A percentile compares a stretch with the other conserved stretches of the same genome.
Evolutionary conservation across 1,139 yeast species (phyloP).

Genomic region (Geotrichum europaeum): DNA sequence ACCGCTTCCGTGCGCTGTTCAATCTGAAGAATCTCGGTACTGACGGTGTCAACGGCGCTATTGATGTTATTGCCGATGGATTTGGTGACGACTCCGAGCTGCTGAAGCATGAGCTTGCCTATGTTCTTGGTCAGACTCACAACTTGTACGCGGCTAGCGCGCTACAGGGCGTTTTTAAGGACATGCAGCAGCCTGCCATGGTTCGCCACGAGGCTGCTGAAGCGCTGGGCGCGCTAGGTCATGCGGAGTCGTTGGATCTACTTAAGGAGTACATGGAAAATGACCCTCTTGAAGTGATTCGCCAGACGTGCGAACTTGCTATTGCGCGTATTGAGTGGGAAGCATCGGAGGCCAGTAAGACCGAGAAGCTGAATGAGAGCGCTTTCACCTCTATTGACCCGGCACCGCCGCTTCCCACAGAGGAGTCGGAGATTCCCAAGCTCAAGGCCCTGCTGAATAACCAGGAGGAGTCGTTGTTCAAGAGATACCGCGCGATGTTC

Average conservation of each 20-base stretch:
- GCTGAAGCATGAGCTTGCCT: constrained; percentile 95
- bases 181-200: constrained; percentile 68
- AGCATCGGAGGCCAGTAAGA: constrained; percentile 54
- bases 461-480: constrained; percentile 72
- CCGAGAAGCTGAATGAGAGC: constrained; percentile 69
- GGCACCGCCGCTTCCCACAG: constrained; percentile 87
- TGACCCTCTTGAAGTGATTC: constrained; percentile 81
- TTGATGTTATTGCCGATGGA: constrained; percentile 73
- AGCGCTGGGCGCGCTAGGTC: constrained; percentile 95
- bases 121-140: constrained; percentile 94
- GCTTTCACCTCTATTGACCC: constrained; percentile 89
- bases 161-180: constrained; percentile 64
- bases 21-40: constrained; percentile 79
- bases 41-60: constrained; percentile 58
- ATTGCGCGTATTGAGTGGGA: constrained; percentile 94
- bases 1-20: constrained; percentile 88
- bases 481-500: constrained; percentile 98
- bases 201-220: constrained; percentile 99
- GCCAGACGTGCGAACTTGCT: constrained; percentile 97
- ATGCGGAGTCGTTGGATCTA: constrained; percentile 62
- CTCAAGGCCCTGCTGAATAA: constrained; percentile 67
- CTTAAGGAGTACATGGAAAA: constrained; percentile 56
- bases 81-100: constrained; percentile 84
- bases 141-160: constrained; percentile 71
- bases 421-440: constrained; percentile 51